phyloP scores from a whole-genome alignment of 2,329 filamentous ascomycete genomes.

The Zymoseptoria ardabiliae region DNA sequence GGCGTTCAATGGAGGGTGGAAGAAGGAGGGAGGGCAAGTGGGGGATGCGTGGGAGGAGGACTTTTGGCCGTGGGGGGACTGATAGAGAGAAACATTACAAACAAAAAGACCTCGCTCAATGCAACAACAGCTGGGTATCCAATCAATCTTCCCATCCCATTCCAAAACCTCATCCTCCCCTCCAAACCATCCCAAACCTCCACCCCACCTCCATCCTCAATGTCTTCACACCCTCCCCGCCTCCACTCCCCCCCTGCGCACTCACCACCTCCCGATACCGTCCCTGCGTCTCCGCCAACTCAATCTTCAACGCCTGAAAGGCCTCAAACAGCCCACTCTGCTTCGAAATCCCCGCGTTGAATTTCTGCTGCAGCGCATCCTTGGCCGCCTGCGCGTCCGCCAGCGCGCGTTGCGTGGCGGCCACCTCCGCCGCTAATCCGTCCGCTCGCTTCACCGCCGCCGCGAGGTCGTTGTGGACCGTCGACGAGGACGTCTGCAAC shows the following conservation, averaged over 20 bases:
- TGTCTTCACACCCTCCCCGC: not conserved
- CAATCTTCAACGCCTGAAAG: constrained; percentile 6
- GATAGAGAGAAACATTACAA: not conserved
- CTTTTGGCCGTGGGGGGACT: not conserved
- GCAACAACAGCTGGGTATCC: not conserved
- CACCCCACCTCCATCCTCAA: not conserved
- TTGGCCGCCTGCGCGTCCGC: not conserved
- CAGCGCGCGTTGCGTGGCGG: not conserved
- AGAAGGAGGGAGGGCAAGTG: not conserved
- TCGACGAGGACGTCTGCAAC: not conserved
- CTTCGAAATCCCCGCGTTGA: constrained; percentile 4
- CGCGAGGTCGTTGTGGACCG: not conserved
- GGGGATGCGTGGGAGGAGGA: not conserved
- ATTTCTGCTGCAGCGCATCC: not conserved
- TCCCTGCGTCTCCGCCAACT: constrained; percentile 2
- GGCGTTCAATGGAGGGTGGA: not conserved
- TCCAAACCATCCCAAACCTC: not conserved
- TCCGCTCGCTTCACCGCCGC: not conserved
- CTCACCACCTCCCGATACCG: not conserved
- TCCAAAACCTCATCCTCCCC: not conserved
- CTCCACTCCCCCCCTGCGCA: not conserved
- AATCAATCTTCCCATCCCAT: not conserved
- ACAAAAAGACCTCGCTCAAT: not conserved
- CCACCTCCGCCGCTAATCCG: not conserved
- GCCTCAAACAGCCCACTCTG: constrained; percentile 1